Base-by-base conservation (phyloP, 192 early-diverging fungal species). In the Obelidium mucronatum region DNA sequence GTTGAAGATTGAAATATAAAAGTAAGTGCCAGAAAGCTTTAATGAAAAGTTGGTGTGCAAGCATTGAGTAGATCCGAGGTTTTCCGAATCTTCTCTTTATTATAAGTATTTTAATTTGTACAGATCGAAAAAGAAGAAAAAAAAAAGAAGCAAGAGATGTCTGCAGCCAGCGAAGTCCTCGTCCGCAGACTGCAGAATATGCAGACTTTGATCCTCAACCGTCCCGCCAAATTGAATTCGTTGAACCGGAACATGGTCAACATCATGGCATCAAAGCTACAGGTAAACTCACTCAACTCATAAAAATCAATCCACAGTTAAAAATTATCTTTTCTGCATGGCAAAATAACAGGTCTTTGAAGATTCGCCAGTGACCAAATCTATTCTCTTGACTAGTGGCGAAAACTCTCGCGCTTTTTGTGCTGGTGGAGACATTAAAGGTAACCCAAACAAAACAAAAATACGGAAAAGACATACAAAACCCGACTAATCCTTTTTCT, bases 301-400 rank as follows among this genome's bases (percentile, higher is more conserved):
- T n/a, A n/a, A n/a, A n/a, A n/a, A n/a, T n/a, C n/a, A n/a, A n/a
- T n/a, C n/a, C n/a, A n/a, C 22, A 13, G 11, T 51, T 13, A 51
- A 51, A 8, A 51, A 8, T 51, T 51, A 22, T 8, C 48, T 51
- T 51, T 13, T 51, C 13, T 48, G 24, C 30, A 28, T n/a, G n/a
- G n/a, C n/a, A n/a, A n/a, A n/a, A n/a, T n/a, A n/a, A n/a, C 76
- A 93, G 88, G 93, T 91, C 30, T 99, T 94, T 94, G 89, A 94
- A 74, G 84, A 90, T 40, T 95, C 95, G 3, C 91, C 96, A 62
- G 83, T 93, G 52, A 93, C 92, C 78, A 95, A 96, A 78, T 89
- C 96, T 33, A 92, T 98, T 68, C 86, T 99, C 35, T 67, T 98
- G 62, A 92, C 93, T 72, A 88, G 89, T 1, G 84, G 86, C 40